Percentiles rank a stretch among this genome's conserved stretches.
Conservation (phyloP, 192 early-diverging fungal species). For the Dissophora globulifera region DNA sequence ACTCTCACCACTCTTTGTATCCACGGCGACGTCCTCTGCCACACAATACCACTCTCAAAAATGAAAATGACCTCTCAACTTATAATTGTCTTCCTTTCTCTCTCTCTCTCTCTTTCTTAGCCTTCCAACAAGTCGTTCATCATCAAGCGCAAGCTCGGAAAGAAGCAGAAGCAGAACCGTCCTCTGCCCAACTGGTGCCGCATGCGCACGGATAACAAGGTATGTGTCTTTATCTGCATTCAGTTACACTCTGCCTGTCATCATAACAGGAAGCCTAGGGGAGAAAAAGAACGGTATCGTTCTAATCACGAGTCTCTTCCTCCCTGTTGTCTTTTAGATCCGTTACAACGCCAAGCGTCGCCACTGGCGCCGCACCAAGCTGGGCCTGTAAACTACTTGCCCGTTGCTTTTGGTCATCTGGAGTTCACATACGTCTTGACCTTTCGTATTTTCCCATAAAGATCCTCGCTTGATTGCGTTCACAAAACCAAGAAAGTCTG, state of each 20-base stretch:
- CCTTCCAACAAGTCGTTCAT: constrained; percentile 98
- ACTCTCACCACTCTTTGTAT: too few species aligned
- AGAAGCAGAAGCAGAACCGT: constrained; percentile 99
- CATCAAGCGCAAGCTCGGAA: constrained; percentile 98
- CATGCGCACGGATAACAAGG: constrained; percentile 93
- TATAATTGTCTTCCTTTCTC: neutral
- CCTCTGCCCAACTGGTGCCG: constrained; percentile 98
- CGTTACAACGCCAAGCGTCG: constrained; percentile 99
- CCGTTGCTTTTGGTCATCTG: constrained; percentile 23
- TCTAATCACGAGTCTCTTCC: neutral
- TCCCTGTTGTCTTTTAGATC: constrained; percentile 17
- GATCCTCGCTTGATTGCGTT: constrained; percentile 45
- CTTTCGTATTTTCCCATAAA: constrained; percentile 40
- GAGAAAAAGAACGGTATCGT: too few species aligned
- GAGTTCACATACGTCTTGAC: constrained; percentile 11
- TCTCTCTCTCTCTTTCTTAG: constrained; percentile 58
- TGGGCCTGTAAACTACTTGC: constrained; percentile 81
- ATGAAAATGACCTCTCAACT: constrained; percentile 15
- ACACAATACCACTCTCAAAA: too few species aligned
- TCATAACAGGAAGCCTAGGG: too few species aligned
- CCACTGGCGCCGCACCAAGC: constrained; percentile 99
- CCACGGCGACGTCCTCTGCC: too few species aligned
- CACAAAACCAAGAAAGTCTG: too few species aligned
- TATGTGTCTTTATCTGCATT: too few species aligned
- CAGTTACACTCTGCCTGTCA: too few species aligned